Conservation (phyloP, 371 early-diverging fungal genomes). For the Mortierella polycephala region DNA sequence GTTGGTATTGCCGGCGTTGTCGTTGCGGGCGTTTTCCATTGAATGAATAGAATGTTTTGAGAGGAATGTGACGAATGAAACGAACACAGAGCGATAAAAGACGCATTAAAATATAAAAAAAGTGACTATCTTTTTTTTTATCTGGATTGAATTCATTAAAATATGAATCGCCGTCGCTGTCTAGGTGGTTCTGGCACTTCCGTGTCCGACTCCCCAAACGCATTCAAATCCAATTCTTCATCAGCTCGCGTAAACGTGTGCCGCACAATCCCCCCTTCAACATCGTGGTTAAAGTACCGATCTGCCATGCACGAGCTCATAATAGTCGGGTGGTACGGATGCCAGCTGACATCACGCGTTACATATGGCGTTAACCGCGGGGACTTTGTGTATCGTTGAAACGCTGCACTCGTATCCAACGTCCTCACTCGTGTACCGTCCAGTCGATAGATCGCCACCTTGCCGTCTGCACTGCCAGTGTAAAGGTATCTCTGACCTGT, state of each 20-base stretch:
- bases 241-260: conserved; percentile 19
- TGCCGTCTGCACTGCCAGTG: conserved; percentile 69
- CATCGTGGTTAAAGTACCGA: neutral
- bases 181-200: conserved; percentile 7
- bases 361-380: conserved; percentile 12
- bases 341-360: conserved; percentile 73
- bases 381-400: conserved; percentile 13
- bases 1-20: neutral
- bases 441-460: conserved; percentile 57
- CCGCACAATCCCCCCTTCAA: conserved; percentile 31
- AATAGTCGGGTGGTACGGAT: conserved; percentile 63
- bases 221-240: conserved; percentile 9
- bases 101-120: conserved; percentile 2
- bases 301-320: conserved; percentile 36
- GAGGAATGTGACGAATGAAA: neutral
- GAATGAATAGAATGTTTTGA: neutral
- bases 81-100: neutral
- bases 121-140: neutral
- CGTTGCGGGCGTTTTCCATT: neutral
- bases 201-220: conserved; percentile 18
- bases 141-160: neutral
- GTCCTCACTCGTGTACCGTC: conserved; percentile 49
- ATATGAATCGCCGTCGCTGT: conserved; percentile 17
- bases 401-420: conserved; percentile 38
- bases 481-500: conserved; percentile 68